Conservation (phyloP, 441 rosid genomes). For the Eruca vesicaria region DNA sequence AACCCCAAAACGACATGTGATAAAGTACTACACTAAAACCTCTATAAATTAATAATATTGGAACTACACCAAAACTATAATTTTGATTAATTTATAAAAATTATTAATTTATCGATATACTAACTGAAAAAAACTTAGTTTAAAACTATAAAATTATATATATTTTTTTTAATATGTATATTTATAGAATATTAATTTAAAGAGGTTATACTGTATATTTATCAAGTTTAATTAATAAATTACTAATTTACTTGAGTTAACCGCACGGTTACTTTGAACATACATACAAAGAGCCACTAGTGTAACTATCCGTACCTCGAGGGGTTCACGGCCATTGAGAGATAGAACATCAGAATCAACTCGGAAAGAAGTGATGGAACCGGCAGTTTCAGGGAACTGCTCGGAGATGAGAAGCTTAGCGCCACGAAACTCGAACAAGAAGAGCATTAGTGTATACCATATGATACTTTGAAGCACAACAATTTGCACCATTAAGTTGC, state of each 20-base stretch:
- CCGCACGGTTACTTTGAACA: background rate
- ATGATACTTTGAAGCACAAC: constrained; percentile 82
- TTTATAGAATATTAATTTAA: no score
- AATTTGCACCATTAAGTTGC: constrained; percentile 71
- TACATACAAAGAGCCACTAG: background rate
- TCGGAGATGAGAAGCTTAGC: constrained; percentile 72
- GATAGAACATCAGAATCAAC: constrained; percentile 85
- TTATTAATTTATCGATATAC: no score
- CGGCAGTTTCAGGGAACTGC: constrained; percentile 81
- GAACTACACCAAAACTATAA: no score
- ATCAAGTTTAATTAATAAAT: background rate
- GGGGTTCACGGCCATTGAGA: constrained; percentile 67
- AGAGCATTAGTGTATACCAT: constrained; percentile 85
- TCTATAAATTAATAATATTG: no score
- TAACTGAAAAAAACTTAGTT: no score
- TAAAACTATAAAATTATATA: no score
- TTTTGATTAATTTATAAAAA: no score
- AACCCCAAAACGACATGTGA: no score
- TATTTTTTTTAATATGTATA: no score
- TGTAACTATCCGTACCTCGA: constrained; percentile 29
- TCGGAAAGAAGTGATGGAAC: constrained; percentile 65
- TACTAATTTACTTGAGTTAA: background rate
- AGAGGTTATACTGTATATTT: no score
- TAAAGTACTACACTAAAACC: no score
- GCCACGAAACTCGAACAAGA: constrained; percentile 80